Evolutionary conservation across 495 filamentous ascomycete species (phyloP), one percentile per base, ranked within the genome.

Genomic region (Aspergillus taichungensis): DNA sequence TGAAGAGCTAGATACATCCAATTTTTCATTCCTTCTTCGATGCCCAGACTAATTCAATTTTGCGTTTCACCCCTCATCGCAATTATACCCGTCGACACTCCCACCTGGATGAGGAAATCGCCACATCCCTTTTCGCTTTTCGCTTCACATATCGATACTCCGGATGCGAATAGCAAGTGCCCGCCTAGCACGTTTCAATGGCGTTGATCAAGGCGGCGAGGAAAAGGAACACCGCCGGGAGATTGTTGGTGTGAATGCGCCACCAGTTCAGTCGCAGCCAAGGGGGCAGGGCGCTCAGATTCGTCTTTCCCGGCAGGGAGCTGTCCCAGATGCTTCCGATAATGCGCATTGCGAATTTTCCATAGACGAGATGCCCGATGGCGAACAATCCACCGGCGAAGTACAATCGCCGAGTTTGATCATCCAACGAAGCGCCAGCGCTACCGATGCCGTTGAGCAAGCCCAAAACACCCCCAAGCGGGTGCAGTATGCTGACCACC

Each of bases 221-320:
- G 35, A 37, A 37, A 13, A 37, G 12, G 35, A 37, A 11, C 2
- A 37, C 35, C 35, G 35, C 35, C 5, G 35, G 35, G 35, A 37
- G 12, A 37, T 37, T 37, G 35, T 37, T 37, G 35, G 35, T 37
- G 35, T 37, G 35, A 14, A 37, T 37, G 35, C 35, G 35, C 35
- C 35, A 37, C 35, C 35, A 37, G 35, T 37, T 37, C 35, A 37
- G 35, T 10, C 35, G 35, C 9, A 37, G 12, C 35, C 35, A 37
- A 13, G 35, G 35, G 8, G 35, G 35, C 35, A 37, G 12, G 12
- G 35, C 35, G 12, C 35, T 13, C 9, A 37, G 5, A 14, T 37
- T 37, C 5, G 7, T 37, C 35, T 37, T 37, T 3, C 35, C 35
- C 9, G 35, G 35, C 35, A 37, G 18, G 12, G 35, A n/a, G 12